Percentiles rank a stretch among this genome's conserved stretches.
phyloP scores from a whole-genome alignment of 1,139 yeast species.

The Geotrichum macrosporum region DNA sequence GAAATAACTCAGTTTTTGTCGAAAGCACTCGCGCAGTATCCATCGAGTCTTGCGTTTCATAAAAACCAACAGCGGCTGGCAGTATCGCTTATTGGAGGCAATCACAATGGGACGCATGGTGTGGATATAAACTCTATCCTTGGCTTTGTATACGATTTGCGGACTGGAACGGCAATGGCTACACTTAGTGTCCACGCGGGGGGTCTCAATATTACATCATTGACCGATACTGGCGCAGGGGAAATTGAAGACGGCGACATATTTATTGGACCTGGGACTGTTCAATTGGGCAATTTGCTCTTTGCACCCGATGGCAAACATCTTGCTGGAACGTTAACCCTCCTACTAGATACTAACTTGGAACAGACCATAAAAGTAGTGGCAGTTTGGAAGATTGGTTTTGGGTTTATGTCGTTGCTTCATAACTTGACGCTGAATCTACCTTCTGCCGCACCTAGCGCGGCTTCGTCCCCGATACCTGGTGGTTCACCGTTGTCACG shows the following conservation, averaged over 20 bases:
- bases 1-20: constrained; percentile 30
- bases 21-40: constrained; percentile 24
- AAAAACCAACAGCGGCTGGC: constrained; percentile 32
- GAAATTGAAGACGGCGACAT: constrained; percentile 9
- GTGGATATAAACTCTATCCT: constrained; percentile 16
- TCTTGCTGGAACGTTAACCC: constrained; percentile 29
- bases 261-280: constrained; percentile 13
- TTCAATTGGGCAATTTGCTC: constrained; percentile 12
- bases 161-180: constrained; percentile 28
- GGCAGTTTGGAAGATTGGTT: constrained; percentile 25
- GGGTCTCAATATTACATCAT: constrained; percentile 1
- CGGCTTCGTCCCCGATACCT: constrained; percentile 1
- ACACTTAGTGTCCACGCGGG: constrained; percentile 22
- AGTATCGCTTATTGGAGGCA: constrained; percentile 21
- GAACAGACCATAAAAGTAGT: constrained; percentile 1
- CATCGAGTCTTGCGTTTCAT: constrained; percentile 29
- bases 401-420: constrained; percentile 24
- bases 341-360: neutral
- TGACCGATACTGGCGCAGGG: neutral
- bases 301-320: constrained; percentile 32
- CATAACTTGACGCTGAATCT: constrained; percentile 17
- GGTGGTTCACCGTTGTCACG: neutral
- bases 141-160: constrained; percentile 30
- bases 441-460: neutral
- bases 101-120: constrained; percentile 6